Base-by-base conservation (phyloP, 2,329 filamentous ascomycete genomes). In the Cadophora gregata region DNA sequence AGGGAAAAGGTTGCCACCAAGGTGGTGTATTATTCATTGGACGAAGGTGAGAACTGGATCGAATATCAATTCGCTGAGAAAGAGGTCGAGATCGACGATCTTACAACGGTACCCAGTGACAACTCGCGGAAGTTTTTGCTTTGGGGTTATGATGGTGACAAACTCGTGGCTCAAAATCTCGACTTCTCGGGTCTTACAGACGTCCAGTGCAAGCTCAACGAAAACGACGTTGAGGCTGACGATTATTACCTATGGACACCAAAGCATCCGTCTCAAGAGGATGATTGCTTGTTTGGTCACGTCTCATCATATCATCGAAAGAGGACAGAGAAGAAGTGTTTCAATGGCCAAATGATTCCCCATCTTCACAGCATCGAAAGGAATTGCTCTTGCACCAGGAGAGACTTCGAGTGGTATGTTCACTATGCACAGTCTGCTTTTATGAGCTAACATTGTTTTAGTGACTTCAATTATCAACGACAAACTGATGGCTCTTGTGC, bases 281-380 rank as follows among this genome's bases (percentile, higher is more conserved):
- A 93, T 70, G 88, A 93, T 72, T 99, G 96, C 78, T 84, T 99
- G 2, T 99, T 99, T 75, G 96, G 96, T 0, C 96, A 98, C 77
- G 86, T 92, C 66, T 89, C 94, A 33, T 87, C 92, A 75, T 99
- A 97, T 75, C 87, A 97, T 75, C 92, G 96, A 77, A 99, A 98
- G 86, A 94, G 91, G 79, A 80, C 84, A n/a, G 88, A 89, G 19
- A 83, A 85, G 24, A 81, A 90, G 58, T 99, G 96, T 82, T 97
- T 89, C 83, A 97, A 97, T 74, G 89, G 90, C 61, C 85, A 86
- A 77, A 86, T 85, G 69, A 86, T 96, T 70, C 83, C 88, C 70
- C 87, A 89, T 70, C 82, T 95, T 29, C 90, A 94, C 79, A 85
- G 86, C 71, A 89, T 92, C 71, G 81, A 81, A 21, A 81, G 85